Percentiles rank a stretch among this genome's conserved stretches.
Conservation (phyloP, 2,329 filamentous ascomycete genomes). For the Phoma herbarum region DNA sequence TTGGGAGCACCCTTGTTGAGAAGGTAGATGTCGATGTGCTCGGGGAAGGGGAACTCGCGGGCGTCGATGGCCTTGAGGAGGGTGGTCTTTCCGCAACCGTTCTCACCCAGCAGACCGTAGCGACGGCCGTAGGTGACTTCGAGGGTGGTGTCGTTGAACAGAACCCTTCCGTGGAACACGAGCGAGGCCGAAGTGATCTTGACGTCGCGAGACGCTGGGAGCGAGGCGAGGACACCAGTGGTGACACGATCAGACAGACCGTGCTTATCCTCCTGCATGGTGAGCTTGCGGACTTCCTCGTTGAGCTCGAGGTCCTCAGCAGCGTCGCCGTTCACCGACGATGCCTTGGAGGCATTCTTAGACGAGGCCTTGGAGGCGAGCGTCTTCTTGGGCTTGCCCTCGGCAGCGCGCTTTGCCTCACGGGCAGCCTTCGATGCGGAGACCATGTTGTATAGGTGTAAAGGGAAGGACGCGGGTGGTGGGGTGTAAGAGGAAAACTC, state of each 20-base stretch:
- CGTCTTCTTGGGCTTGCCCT: slow-evolving; percentile 80
- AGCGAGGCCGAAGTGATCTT: slow-evolving; percentile 94
- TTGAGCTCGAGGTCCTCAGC: slow-evolving; percentile 71
- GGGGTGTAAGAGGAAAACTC: slow-evolving; percentile 33
- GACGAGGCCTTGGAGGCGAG: slow-evolving; percentile 73
- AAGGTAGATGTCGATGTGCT: slow-evolving; percentile 97
- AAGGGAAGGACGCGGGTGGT: slow-evolving; percentile 26
- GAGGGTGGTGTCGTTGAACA: slow-evolving; percentile 91
- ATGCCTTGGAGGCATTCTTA: slow-evolving; percentile 69
- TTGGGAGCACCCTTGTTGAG: slow-evolving; percentile 96
- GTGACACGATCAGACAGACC: slow-evolving; percentile 98
- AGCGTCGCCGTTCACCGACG: slow-evolving; percentile 77
- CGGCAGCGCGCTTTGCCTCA: slow-evolving; percentile 70
- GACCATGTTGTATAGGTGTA: slow-evolving; percentile 61
- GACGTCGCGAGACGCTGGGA: slow-evolving; percentile 86
- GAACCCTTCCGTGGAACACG: slow-evolving; percentile 96
- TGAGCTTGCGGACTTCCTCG: slow-evolving; percentile 85
- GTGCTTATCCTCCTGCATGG: slow-evolving; percentile 93
- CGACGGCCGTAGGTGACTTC: slow-evolving; percentile 92
- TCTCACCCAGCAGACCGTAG: slow-evolving; percentile 96
- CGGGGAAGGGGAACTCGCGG: slow-evolving; percentile 94
- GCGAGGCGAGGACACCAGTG: slow-evolving; percentile 91
- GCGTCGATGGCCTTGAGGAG: slow-evolving; percentile 91
- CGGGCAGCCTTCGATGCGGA: slow-evolving; percentile 75
- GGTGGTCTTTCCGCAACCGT: slow-evolving; percentile 99